Conservation (phyloP, 345 rosid species). For the Hibiscus syriacus region DNA sequence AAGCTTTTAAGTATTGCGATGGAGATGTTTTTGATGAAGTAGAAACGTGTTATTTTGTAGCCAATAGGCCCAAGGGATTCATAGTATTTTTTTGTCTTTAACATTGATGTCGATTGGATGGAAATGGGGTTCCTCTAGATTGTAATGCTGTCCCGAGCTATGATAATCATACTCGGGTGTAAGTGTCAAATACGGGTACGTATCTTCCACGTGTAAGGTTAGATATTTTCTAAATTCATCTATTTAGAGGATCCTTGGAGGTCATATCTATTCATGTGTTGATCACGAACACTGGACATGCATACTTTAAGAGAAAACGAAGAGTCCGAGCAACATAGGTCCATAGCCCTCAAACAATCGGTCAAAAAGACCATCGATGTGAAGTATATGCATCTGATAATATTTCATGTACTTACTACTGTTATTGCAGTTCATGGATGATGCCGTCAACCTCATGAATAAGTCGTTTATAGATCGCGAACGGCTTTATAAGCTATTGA, state of each 20-base stretch:
- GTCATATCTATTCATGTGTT: not conserved
- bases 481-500: slow-evolving; percentile 13
- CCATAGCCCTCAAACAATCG: not conserved
- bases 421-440: slow-evolving; percentile 77
- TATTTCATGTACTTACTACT: slow-evolving; percentile 9
- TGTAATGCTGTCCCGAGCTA: not conserved
- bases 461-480: slow-evolving; percentile 77
- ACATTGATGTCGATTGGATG: not conserved
- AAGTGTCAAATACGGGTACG: not conserved
- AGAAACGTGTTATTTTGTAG: not conserved
- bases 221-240: not conserved
- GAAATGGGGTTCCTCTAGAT: not conserved
- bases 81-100: not conserved
- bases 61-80: not conserved
- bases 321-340: not conserved
- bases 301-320: not conserved
- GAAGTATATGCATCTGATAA: not conserved
- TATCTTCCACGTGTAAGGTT: not conserved
- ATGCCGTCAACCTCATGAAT: slow-evolving; percentile 83
- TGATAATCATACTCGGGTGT: not conserved
- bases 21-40: not conserved
- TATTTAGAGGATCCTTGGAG: not conserved
- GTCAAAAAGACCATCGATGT: not conserved
- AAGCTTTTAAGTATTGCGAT: not conserved
- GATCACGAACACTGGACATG: not conserved